These are phyloP conservation scores for Adansonia digitata DNA, from an alignment of 345 rosid species.

Conservation along the genomic window DNA sequence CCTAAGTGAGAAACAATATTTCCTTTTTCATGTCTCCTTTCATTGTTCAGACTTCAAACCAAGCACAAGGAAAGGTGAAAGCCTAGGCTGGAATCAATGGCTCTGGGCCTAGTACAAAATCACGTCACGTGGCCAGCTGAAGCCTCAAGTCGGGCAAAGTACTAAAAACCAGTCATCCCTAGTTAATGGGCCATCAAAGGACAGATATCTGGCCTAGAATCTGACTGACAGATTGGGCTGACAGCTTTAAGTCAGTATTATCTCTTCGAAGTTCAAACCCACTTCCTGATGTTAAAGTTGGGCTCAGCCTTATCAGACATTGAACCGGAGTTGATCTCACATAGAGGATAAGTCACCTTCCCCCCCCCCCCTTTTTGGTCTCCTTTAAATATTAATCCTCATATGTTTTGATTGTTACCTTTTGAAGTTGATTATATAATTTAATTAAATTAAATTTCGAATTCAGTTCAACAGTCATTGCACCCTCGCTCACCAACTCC, in stretches of 20 bases:
- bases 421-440: no score
- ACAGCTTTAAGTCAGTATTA: background rate
- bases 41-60: background rate
- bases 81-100: background rate
- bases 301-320: background rate
- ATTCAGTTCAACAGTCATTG: background rate
- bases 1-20: background rate
- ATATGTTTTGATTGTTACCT: no score
- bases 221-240: background rate
- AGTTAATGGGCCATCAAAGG: background rate
- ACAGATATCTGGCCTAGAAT: background rate
- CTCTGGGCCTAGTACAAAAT: background rate
- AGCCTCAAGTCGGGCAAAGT: background rate
- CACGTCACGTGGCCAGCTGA: background rate
- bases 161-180: background rate
- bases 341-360: background rate
- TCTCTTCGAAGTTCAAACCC: slow-evolving; percentile 1
- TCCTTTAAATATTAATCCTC: no score
- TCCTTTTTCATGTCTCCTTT: no score
- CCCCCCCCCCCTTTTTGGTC: no score
- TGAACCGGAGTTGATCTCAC: background rate
- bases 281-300: slow-evolving; percentile 1
- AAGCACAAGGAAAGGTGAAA: background rate
- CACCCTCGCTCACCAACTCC: background rate
- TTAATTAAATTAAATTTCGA: no score